Evolutionary conservation across 2,329 filamentous ascomycete genomes (phyloP), one percentile per base, ranked within the genome.

Genomic region (Fusarium sp.): DNA sequence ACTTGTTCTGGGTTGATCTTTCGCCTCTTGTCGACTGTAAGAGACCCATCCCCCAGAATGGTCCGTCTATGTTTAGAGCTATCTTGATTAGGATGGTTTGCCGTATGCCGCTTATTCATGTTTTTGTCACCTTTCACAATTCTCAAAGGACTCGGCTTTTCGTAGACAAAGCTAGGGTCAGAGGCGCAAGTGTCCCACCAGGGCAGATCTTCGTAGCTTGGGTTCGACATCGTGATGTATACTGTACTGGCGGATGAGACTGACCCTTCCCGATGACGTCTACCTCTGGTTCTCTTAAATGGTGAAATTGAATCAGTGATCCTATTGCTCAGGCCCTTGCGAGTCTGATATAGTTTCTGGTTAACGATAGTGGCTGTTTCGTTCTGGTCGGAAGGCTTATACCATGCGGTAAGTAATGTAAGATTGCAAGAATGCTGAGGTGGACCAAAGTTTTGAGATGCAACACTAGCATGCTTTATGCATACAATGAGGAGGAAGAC

Each of bases 141-240:
- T 44, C 85, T 84, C 38, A 89, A 77, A 15, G 88, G 88, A 36
- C 81, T 81, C 22, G 86, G 84, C 62, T 77, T 75, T 73, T 79
- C 80, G 27, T 53, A 53, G 17, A 36, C 29, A 74, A 44, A 76
- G 62, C 65, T 64, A 13, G 67, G 60, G 25, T 55, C 54, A 66
- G 77, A 61, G 68, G 79, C 65, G 75, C 76, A 70, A 78, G 82
- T 69, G 74, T 80, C 81, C 76, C 79, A 39, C 38, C 62, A 62
- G 55, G 72, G 60, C 78, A 74, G 20, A 71, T 79, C 58, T 54
- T 76, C 46, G 66, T 70, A 53, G 72, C 73, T 57, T 54, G 70
- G 17, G 77, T 80, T 72, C 78, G 79, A 80, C 84, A 86, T 83
- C 75, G 63, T 54, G 47, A 22, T 49, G n/a, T 25, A 29, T 25